Conservation (phyloP, 1,284 basidiomycete species). For the Trametes polyzona region DNA sequence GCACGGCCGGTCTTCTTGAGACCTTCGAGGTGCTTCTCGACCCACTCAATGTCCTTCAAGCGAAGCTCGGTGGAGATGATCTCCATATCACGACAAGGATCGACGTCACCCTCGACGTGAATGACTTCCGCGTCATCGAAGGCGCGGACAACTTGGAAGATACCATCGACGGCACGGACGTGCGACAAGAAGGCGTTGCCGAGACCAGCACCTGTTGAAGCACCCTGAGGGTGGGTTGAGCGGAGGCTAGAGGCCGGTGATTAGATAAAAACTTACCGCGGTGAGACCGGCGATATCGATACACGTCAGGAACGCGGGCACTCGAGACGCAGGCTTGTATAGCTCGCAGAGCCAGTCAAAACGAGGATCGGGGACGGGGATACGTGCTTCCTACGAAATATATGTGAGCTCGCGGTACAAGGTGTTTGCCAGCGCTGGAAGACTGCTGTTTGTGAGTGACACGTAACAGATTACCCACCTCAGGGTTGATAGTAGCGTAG, state of each 20-base stretch:
- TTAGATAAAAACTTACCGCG: slow-evolving; percentile 56
- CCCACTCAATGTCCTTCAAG: slow-evolving; percentile 99
- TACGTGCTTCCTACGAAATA: slow-evolving; percentile 74
- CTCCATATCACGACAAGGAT: slow-evolving; percentile 96
- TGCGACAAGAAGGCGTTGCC: slow-evolving; percentile 98
- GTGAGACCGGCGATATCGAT: slow-evolving; percentile 99
- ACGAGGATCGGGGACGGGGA: slow-evolving; percentile 94
- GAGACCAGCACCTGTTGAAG: slow-evolving; percentile 96
- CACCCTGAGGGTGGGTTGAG: slow-evolving; percentile 60
- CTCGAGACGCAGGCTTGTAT: slow-evolving; percentile 89
- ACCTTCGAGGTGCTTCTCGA: slow-evolving; percentile 87
- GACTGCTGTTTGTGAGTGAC: neutral
- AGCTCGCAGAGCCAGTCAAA: slow-evolving; percentile 93
- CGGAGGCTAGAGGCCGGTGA: neutral
- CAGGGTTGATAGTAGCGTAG: slow-evolving; percentile 94
- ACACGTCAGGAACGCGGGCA: slow-evolving; percentile 96
- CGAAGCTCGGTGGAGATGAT: slow-evolving; percentile 95
- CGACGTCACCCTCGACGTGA: slow-evolving; percentile 98
- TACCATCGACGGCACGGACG: slow-evolving; percentile 98
- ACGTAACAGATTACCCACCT: slow-evolving; percentile 41
- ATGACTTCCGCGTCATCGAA: slow-evolving; percentile 99
- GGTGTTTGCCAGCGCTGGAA: neutral
- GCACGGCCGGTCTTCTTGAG: slow-evolving; percentile 75
- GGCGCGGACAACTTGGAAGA: slow-evolving; percentile 98
- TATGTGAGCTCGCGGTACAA: neutral